Evolutionary conservation across 73 alveolate genomes (phyloP), one percentile per base, ranked within the genome.

Genomic region (Breviolum minutum): DNA sequence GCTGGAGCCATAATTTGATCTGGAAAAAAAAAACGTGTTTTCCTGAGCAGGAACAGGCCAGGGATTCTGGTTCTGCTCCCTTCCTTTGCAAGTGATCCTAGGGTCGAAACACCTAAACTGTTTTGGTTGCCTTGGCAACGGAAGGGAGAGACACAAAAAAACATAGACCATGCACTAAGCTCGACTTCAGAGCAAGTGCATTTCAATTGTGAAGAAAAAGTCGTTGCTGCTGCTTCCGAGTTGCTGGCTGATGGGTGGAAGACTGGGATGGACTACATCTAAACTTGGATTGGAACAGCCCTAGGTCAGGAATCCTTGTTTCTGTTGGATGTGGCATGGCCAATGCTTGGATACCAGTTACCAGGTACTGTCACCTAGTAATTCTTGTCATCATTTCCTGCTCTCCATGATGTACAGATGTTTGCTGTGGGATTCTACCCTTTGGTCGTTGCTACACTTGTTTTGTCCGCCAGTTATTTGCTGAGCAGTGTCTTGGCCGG

Each of bases 401-500:
- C 54, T 40, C 54, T 40, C 54, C 54, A 40, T 40, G 54, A 40
- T 40, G 54, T 40, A 40, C 54, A 40, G 54, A 0, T 40, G 54
- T 40, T 40, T 40, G 54, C 54, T 3, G 0, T 40, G 54, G 54
- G 3, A 0, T 40, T 40, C 54, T 40, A 40, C 54, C 3, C 54
- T 40, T 40, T 40, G 54, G 54, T 40, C 54, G 0, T 40, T 40
- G 54, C 54, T 2, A 40, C 0, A 40, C 54, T 40, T 40, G 54
- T 3, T 40, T 40, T 22, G 13, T 20, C 81, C 40, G 62, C 10
- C 95, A 88, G 95, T 68, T 88, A 88, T 40, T 73, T 88, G 84
- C 95, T 88, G 86, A 88, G 95, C 95, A 88, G 95, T 70, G 95
- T 69, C 82, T 70, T 88, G 48, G 95, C 86, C 30, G 95, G 95